Base-by-base conservation (phyloP, 129 eudicot genomes). In the Artemisia annua region DNA sequence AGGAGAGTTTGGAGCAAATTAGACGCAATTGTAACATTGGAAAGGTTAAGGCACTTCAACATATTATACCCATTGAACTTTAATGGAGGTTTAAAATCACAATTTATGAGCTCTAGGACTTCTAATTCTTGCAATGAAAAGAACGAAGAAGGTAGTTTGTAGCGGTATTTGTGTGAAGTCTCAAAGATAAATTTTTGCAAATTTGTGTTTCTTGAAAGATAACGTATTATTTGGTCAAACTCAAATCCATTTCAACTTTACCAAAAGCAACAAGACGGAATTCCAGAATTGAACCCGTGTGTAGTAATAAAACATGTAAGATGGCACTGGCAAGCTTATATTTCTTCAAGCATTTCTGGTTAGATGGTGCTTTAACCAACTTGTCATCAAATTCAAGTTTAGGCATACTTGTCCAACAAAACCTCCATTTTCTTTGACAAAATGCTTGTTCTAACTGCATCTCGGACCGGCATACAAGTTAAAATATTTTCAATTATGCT, bases 401-500 rank as follows among this genome's bases (percentile, higher is more conserved):
- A 8, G 79, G 70, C 56, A 79, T 57, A 2, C 15, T 48, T 2
- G 11, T 18, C 81, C 85, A 81, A 12, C 74, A 16, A 7, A 69
- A 55, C 43, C 78, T 65, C 80, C 85, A 81, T 32, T 81, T 30
- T 11, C 7, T n/a, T 72, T 4, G 76, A 77, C 66, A 81, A 20
- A 53, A 76, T 48, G 48, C 82, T 81, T 2, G 79, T 77, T 48
- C 79, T 59, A 11, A 76, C 48, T 13, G 78, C 85, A 26, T 81
- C 85, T 58, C 30, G 28, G 17, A 77, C 39, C 13, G 82, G 71
- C 70, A 80, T 53, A 56, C 2, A 55, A 16, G 55, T 28, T 3
- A 80, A 46, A 54, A 75, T 63, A 17, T 4, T 2, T 19, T 74
- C 67, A 2, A 5, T 61, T 39, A 63, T 18, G 3, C 54, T 49